Evolutionary conservation across 2,329 filamentous ascomycete species (phyloP), one percentile per base, ranked within the genome.

Genomic region (Sporothrix brunneoviolacea): DNA sequence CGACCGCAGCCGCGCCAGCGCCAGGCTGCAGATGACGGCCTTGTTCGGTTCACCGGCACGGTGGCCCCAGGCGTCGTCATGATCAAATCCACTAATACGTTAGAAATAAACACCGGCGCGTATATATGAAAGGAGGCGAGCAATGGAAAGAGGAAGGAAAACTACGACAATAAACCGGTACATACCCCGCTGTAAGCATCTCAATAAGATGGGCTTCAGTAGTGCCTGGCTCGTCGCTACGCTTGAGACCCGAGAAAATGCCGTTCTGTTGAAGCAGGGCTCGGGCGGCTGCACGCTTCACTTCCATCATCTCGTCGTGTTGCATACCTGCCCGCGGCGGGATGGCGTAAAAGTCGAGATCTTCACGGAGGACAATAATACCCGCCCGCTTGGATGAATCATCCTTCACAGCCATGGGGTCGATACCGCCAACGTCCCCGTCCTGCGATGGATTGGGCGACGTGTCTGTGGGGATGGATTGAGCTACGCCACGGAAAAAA

Each of bases 151-250:
- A 15, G 22, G 12, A 19, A 37, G 9, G 15, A 18, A 28, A 37
- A 16, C 18, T 15, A 16, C 8, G n/a, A 22, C 15, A n/a, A 38
- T 6, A 22, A 10, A 12, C 3, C 39, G 4, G 40, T 24, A 73
- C 85, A 70, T 76, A 97, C 91, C 91, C 93, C 64, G 93, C 93
- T 49, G 93, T 98, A 69, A 98, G 71, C 93, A 98, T 98, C 73
- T 98, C 93, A 62, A 98, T 98, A 35, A 98, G 76, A 73, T 98
- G 93, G 59, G 95, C 93, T 69, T 98, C 93, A 0, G 93, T 98
- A 16, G 91, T 96, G 18, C 93, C 93, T 16, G 88, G 84, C 69
- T 98, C 93, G 60, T 98, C 91, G 61, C 91, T 97, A 65, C 91
- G 89, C 68, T 93, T 86, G 41, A 98, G 72, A 0, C 93, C 93